Percentiles rank a stretch among this genome's conserved stretches.
Evolutionary conservation across 768 basidiomycete genomes (phyloP).

Genomic region (Russula griseocarnosa): DNA sequence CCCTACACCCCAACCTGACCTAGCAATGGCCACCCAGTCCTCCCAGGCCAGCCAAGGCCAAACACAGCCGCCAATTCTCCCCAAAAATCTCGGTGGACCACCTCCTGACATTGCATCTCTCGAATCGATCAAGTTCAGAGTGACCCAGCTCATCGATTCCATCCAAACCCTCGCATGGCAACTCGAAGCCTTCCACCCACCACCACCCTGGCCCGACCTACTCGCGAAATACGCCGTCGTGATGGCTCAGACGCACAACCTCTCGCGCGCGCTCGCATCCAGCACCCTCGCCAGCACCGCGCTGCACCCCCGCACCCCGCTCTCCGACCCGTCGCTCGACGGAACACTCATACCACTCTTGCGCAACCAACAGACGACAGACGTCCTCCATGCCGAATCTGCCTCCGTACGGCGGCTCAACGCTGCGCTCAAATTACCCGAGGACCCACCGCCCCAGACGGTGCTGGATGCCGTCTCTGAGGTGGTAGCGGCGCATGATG

Average conservation of each 20-base stretch:
- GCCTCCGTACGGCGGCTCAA: constrained; percentile 67
- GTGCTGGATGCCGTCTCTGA: constrained; percentile 36
- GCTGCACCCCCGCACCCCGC: constrained; percentile 55
- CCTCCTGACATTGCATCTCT: constrained; percentile 35
- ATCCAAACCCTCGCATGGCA: constrained; percentile 61
- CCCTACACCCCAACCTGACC: not conserved
- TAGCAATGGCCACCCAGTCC: constrained; percentile 7
- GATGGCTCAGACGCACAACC: constrained; percentile 75
- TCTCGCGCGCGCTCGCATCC: constrained; percentile 59
- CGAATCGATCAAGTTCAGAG: constrained; percentile 73
- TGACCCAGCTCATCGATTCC: constrained; percentile 75
- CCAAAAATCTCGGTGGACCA: constrained; percentile 11
- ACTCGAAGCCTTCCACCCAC: constrained; percentile 56
- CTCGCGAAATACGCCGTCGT: constrained; percentile 82
- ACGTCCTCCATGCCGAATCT: constrained; percentile 67
- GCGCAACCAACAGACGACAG: constrained; percentile 74
- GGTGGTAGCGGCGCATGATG: constrained; percentile 65
- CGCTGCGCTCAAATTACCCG: constrained; percentile 48
- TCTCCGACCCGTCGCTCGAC: constrained; percentile 68
- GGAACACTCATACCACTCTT: constrained; percentile 68
- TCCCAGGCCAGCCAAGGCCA: not conserved
- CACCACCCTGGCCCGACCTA: constrained; percentile 77
- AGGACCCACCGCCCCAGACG: constrained; percentile 29
- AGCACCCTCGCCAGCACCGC: constrained; percentile 62
- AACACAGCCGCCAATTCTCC: constrained; percentile 8